These are phyloP conservation scores for Olyra latifolia DNA, from an alignment of 176 grass and related monocot genomes.

Conservation along the genomic window DNA sequence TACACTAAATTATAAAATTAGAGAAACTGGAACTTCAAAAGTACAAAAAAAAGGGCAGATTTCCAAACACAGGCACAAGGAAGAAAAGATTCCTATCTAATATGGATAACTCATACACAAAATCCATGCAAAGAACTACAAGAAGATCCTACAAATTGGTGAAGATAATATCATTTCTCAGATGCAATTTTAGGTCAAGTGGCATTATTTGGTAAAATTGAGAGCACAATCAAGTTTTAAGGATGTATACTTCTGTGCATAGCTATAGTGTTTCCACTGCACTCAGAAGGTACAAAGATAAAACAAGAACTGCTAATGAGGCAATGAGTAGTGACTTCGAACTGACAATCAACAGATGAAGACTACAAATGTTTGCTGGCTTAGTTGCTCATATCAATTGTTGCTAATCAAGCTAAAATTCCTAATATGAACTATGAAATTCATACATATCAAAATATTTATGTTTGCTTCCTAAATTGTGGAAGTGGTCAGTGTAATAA, in stretches of 20 bases:
- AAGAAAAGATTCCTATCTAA: neutral
- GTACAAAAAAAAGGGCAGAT: neutral
- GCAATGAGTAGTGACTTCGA: too few relatives aligned
- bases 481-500: neutral
- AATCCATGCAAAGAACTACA: neutral
- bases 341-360: neutral
- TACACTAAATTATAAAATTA: neutral
- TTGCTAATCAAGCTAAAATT: constrained; percentile 5
- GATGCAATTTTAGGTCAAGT: constrained; percentile 11
- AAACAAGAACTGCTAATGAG: neutral
- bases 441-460: neutral
- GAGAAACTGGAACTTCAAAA: constrained; percentile 7
- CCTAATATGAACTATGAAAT: neutral
- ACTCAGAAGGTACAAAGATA: neutral
- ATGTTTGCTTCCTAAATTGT: neutral
- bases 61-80: neutral
- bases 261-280: neutral
- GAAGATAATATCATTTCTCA: neutral
- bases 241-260: neutral
- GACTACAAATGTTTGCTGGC: neutral
- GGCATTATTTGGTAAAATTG: neutral
- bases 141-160: neutral
- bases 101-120: neutral
- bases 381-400: neutral
- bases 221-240: neutral